Evolutionary conservation across 2,329 filamentous ascomycete genomes (phyloP).

Genomic region (Teratosphaeria pseudoeucalypti): DNA sequence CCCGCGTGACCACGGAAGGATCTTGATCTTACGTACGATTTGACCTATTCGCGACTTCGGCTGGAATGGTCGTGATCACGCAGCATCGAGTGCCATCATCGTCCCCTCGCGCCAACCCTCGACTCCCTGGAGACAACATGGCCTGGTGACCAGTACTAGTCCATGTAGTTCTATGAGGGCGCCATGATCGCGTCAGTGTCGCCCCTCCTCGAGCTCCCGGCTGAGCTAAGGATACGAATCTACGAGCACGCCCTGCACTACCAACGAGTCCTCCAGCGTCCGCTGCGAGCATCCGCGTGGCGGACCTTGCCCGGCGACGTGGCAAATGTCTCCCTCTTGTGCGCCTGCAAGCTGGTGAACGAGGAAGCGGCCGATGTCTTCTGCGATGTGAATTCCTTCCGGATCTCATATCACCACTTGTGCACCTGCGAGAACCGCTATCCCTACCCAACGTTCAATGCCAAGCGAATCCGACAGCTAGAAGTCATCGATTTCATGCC

Average conservation of each 20-base stretch:
- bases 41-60: too few relatives aligned
- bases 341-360: background rate
- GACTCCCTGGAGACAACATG: background rate
- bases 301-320: background rate
- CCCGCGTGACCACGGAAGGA: background rate
- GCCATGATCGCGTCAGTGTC: background rate
- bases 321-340: slow-evolving; percentile 1
- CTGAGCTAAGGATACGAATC: slow-evolving; percentile 4
- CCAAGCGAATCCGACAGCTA: background rate
- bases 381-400: slow-evolving; percentile 3
- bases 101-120: background rate
- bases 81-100: too few relatives aligned
- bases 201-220: slow-evolving; percentile 3
- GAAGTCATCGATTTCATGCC: slow-evolving; percentile 2
- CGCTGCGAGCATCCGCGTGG: background rate
- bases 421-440: slow-evolving; percentile 4
- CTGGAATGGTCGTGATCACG: background rate
- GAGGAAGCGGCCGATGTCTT: background rate
- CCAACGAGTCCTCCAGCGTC: background rate
- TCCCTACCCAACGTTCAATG: background rate
- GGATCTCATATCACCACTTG: slow-evolving; percentile 3
- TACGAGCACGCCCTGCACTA: slow-evolving; percentile 2
- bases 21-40: background rate
- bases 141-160: background rate
- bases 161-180: background rate